phyloP scores from a whole-genome alignment of 352 stramenopile species.

The Phytophthora pini region DNA sequence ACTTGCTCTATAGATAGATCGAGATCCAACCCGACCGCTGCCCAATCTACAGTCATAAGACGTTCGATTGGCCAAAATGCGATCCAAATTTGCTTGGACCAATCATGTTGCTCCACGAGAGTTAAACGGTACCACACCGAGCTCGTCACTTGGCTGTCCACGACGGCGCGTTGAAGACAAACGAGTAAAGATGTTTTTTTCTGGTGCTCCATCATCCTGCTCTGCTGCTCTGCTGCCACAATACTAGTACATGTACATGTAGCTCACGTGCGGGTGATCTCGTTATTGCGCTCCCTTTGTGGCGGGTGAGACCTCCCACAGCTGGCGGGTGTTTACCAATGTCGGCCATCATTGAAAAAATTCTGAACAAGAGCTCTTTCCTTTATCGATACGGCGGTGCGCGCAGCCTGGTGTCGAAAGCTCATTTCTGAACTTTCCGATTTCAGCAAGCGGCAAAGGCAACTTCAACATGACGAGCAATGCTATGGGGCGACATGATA shows the following conservation, averaged over 20 bases:
- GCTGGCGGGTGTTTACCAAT: conserved; percentile 13
- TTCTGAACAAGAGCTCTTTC: conserved; percentile 1
- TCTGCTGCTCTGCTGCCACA: neutral
- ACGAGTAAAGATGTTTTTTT: no score
- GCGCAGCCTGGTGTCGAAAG: neutral
- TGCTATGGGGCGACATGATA: conserved; percentile 9
- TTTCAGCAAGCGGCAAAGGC: conserved; percentile 7
- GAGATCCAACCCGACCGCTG: neutral
- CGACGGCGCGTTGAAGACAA: no score
- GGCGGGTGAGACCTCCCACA: neutral
- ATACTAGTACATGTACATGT: no score
- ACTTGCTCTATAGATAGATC: conserved; percentile 12
- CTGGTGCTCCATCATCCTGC: no score
- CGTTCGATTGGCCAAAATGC: conserved; percentile 3
- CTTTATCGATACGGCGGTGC: neutral
- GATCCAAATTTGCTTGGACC: conserved; percentile 2
- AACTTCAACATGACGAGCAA: conserved; percentile 21
- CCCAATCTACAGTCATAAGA: neutral
- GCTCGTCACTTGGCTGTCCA: conserved; percentile 2
- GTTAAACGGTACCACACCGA: conserved; percentile 14
- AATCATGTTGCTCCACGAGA: conserved; percentile 8
- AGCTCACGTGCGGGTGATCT: neutral
- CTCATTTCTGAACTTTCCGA: conserved; percentile 5
- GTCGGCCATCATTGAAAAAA: neutral
- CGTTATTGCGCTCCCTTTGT: neutral